A percentile compares a stretch with the other conserved stretches of the same genome.
Conservation (phyloP, 2,329 filamentous ascomycete species). For the Neofusicoccum ribis region DNA sequence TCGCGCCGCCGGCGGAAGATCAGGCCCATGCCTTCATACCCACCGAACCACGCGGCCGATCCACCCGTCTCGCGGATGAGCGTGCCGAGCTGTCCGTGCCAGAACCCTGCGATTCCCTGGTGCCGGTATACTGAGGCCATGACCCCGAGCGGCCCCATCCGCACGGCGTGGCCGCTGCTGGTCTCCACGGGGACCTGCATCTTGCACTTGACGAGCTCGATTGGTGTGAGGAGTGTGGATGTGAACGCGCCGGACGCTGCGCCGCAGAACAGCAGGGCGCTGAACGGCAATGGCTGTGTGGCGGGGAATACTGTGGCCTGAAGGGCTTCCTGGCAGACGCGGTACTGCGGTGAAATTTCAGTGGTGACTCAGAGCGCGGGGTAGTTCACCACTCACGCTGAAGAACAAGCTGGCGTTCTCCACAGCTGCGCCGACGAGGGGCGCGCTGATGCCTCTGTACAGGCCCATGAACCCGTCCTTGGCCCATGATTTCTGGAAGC, state of each 20-base stretch:
- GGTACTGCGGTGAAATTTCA: conserved; percentile 42
- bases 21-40: conserved; percentile 58
- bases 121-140: conserved; percentile 78
- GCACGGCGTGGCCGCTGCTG: conserved; percentile 30
- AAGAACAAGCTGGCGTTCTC: conserved; percentile 94
- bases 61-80: conserved; percentile 92
- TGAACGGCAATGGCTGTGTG: conserved; percentile 66
- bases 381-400: conserved; percentile 52
- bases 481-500: conserved; percentile 82
- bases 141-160: conserved; percentile 67
- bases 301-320: conserved; percentile 62
- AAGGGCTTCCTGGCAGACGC: conserved; percentile 56
- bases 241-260: conserved; percentile 87
- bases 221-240: conserved; percentile 86
- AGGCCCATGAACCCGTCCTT: conserved; percentile 78
- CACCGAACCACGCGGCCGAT: conserved; percentile 89
- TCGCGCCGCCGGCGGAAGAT: conserved; percentile 60
- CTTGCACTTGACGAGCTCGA: conserved; percentile 97
- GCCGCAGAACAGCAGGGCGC: conserved; percentile 74
- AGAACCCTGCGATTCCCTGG: conserved; percentile 83
- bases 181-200: conserved; percentile 74
- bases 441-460: conserved; percentile 91
- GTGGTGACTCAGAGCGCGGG: conserved; percentile 6
- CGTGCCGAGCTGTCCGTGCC: conserved; percentile 92
- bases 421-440: conserved; percentile 83